Conservation (phyloP, 2,329 filamentous ascomycete species). For the Blastomyces emzantsi region DNA sequence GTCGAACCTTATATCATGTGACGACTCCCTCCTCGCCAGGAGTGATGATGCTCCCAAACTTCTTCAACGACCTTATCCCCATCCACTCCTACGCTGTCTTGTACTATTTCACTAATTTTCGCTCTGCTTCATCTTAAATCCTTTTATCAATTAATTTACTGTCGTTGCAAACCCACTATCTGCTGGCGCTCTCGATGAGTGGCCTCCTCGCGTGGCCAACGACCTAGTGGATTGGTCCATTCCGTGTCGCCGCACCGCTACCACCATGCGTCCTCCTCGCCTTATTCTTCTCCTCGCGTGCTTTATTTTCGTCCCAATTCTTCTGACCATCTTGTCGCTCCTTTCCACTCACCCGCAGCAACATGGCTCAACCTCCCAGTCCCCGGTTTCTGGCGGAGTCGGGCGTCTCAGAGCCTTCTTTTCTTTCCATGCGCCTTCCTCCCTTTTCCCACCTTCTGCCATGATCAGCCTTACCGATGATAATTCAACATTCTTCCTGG, state of each 20-base stretch:
- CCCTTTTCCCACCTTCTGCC: constrained; percentile 88
- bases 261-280: constrained; percentile 40
- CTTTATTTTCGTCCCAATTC: constrained; percentile 41
- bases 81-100: too few species aligned
- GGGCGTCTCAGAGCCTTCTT: constrained; percentile 51
- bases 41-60: neutral
- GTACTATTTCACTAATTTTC: too few species aligned
- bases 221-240: constrained; percentile 28
- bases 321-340: constrained; percentile 41
- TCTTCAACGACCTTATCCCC: neutral
- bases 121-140: neutral
- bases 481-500: constrained; percentile 94
- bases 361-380: constrained; percentile 30
- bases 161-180: constrained; percentile 13
- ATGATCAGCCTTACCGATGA: constrained; percentile 95
- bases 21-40: neutral
- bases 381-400: constrained; percentile 27
- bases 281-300: constrained; percentile 39
- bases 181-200: constrained; percentile 28
- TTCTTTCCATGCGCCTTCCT: constrained; percentile 67
- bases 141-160: neutral
- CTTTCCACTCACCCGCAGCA: constrained; percentile 32
- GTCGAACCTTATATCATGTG: neutral
- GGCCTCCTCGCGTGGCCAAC: constrained; percentile 21
- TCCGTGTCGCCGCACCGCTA: constrained; percentile 5